These are phyloP conservation scores for Rhynchosporium graminicola DNA, from an alignment of 2,329 filamentous ascomycete species.

Conservation along the genomic window DNA sequence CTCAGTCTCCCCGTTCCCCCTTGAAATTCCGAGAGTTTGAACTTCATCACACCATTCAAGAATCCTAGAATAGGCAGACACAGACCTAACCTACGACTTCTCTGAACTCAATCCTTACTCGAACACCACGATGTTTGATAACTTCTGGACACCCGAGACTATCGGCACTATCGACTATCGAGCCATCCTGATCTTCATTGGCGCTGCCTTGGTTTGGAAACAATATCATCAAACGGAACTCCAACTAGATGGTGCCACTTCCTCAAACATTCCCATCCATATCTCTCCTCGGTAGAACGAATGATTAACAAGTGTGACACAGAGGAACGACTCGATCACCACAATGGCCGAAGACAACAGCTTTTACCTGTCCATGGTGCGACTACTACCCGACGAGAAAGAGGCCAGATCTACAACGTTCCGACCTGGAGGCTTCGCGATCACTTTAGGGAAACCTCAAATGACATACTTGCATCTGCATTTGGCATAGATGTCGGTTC, in stretches of 20 bases:
- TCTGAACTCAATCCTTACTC: background rate
- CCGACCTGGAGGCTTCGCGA: background rate
- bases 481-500: background rate
- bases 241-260: slow-evolving; percentile 1
- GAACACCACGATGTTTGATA: background rate
- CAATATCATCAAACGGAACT: background rate
- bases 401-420: background rate
- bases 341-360: background rate
- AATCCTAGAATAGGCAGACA: background rate
- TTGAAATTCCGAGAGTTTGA: background rate
- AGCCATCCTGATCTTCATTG: background rate
- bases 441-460: background rate
- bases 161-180: background rate
- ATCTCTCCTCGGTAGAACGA: background rate
- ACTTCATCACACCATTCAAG: background rate
- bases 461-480: background rate
- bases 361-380: background rate
- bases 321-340: background rate
- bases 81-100: background rate
- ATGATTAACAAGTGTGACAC: background rate
- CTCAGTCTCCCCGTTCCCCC: background rate
- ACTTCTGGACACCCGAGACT: slow-evolving; percentile 1
- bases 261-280: background rate
- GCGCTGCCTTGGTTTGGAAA: background rate
- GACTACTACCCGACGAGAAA: background rate